Evolutionary conservation across 2,329 filamentous ascomycete genomes (phyloP).

Genomic region (Pseudopithomyces chartarum): DNA sequence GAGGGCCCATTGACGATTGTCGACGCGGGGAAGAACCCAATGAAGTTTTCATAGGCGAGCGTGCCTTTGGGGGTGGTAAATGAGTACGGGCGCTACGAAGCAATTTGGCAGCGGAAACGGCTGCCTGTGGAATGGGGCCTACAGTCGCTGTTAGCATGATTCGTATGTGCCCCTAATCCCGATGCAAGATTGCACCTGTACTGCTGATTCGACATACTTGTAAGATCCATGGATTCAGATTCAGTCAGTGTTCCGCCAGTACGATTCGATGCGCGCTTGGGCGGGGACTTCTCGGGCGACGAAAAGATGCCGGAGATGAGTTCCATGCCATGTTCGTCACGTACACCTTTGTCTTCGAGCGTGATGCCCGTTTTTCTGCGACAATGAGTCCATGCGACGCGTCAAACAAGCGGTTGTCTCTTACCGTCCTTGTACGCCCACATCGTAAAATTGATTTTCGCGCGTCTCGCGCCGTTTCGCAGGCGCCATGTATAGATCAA

Average conservation of each 20-base stretch:
- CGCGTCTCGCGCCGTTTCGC: conserved; percentile 43
- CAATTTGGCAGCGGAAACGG: conserved; percentile 50
- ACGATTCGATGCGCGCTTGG: conserved; percentile 41
- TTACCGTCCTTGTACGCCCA: conserved; percentile 47
- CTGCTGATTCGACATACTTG: conserved; percentile 58
- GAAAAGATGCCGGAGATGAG: conserved; percentile 87
- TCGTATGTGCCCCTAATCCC: background rate
- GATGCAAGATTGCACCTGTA: background rate
- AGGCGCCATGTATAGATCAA: conserved; percentile 36
- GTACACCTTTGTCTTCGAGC: conserved; percentile 75
- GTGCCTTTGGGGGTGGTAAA: conserved; percentile 57
- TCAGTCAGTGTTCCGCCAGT: conserved; percentile 52
- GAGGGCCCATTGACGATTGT: conserved; percentile 62
- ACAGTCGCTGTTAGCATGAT: background rate
- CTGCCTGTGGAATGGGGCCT: conserved; percentile 59
- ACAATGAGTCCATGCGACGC: conserved; percentile 17
- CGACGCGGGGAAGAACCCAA: conserved; percentile 64
- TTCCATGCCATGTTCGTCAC: conserved; percentile 92
- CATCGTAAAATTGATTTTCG: conserved; percentile 47
- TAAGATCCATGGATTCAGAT: conserved; percentile 66
- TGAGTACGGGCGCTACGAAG: conserved; percentile 51
- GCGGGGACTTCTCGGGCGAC: conserved; percentile 72
- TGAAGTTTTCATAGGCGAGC: conserved; percentile 68
- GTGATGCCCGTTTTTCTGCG: conserved; percentile 86
- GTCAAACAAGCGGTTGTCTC: conserved; percentile 7